These are phyloP conservation scores for Stromatinia cepivora DNA, from an alignment of 2,329 filamentous ascomycete genomes.

Conservation along the genomic window DNA sequence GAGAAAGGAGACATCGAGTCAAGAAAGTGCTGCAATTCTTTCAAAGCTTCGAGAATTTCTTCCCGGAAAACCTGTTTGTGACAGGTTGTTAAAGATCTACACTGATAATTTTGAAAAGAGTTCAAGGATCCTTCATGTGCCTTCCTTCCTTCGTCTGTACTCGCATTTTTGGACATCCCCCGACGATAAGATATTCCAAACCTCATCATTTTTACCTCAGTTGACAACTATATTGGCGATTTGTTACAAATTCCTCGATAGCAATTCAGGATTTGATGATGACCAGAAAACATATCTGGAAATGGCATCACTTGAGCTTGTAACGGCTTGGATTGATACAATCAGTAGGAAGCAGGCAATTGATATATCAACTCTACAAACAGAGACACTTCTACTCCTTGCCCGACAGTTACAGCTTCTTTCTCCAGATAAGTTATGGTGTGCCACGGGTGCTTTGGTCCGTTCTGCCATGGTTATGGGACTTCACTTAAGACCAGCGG, in stretches of 20 bases:
- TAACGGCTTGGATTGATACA: slow-evolving; percentile 25
- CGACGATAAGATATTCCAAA: slow-evolving; percentile 16
- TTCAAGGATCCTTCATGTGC: slow-evolving; percentile 48
- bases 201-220: slow-evolving; percentile 23
- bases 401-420: slow-evolving; percentile 21
- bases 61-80: slow-evolving; percentile 22
- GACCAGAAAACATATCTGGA: slow-evolving; percentile 23
- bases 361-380: slow-evolving; percentile 26
- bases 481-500: slow-evolving; percentile 55
- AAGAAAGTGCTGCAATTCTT: slow-evolving; percentile 10
- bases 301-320: slow-evolving; percentile 21
- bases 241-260: slow-evolving; percentile 20
- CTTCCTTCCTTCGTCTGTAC: slow-evolving; percentile 48
- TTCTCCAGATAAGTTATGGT: slow-evolving; percentile 25
- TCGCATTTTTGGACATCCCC: slow-evolving; percentile 42
- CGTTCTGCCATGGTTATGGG: slow-evolving; percentile 58
- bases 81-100: slow-evolving; percentile 41
- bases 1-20: slow-evolving; percentile 19
- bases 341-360: slow-evolving; percentile 23
- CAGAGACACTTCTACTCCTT: slow-evolving; percentile 23
- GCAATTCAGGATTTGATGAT: slow-evolving; percentile 7
- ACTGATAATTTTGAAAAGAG: slow-evolving; percentile 46
- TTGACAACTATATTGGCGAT: slow-evolving; percentile 26
- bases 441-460: slow-evolving; percentile 47
- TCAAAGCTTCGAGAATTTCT: slow-evolving; percentile 22